phyloP scores from a whole-genome alignment of 1,139 yeast genomes.

The Nakaseomyces sp. region DNA sequence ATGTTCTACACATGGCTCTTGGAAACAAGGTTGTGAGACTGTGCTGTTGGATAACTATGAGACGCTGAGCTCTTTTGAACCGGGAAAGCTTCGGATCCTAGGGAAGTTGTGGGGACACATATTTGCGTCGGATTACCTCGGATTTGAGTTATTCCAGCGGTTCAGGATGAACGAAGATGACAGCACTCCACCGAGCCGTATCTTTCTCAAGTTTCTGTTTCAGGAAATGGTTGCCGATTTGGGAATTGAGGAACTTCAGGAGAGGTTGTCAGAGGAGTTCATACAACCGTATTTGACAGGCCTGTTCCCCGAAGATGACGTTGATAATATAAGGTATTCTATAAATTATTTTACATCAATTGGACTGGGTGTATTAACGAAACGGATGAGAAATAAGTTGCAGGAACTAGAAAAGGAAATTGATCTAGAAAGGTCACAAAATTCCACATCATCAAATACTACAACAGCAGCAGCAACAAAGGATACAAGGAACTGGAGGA shows the following conservation, averaged over 20 bases:
- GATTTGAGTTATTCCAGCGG: slow-evolving; percentile 48
- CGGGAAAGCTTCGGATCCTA: slow-evolving; percentile 65
- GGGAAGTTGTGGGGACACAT: slow-evolving; percentile 85
- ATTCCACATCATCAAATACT: slow-evolving; percentile 3
- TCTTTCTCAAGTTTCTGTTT: slow-evolving; percentile 71
- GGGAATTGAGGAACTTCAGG: slow-evolving; percentile 46
- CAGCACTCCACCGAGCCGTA: slow-evolving; percentile 73
- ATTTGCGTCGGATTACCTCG: slow-evolving; percentile 60
- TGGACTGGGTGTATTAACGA: slow-evolving; percentile 78
- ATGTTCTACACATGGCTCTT: slow-evolving; percentile 40
- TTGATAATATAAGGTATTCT: slow-evolving; percentile 64
- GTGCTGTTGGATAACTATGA: slow-evolving; percentile 52
- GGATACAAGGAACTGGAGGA: neutral
- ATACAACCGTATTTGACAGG: slow-evolving; percentile 42
- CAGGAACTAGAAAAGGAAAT: slow-evolving; percentile 7
- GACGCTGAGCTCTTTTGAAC: slow-evolving; percentile 57
- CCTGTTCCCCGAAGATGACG: slow-evolving; percentile 37
- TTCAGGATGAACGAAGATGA: slow-evolving; percentile 60
- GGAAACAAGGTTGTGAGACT: slow-evolving; percentile 48
- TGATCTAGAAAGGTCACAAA: slow-evolving; percentile 7
- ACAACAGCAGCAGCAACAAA: too few relatives aligned
- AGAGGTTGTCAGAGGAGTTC: slow-evolving; percentile 44
- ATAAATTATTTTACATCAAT: slow-evolving; percentile 91
- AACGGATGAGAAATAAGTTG: slow-evolving; percentile 50
- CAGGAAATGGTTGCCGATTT: slow-evolving; percentile 74